Base-by-base conservation (phyloP, 768 basidiomycete species). In the Phlebiopsis flavidoalba region DNA sequence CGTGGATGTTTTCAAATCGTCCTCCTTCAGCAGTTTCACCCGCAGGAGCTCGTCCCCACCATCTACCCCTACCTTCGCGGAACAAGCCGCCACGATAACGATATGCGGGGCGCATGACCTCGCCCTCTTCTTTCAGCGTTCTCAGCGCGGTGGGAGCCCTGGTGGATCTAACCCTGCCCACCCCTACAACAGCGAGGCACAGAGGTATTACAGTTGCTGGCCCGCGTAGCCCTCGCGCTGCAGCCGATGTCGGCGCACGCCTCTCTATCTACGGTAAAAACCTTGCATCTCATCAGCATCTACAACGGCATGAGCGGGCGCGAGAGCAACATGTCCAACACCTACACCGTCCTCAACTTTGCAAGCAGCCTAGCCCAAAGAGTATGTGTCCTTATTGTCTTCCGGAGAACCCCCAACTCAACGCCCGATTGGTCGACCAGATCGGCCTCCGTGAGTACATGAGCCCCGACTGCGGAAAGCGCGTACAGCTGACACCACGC, bases 251-350 rank as follows among this genome's bases (percentile, higher is more conserved):
- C 88, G 72, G 83, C 84, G 62, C 12, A 43, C 40, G 87, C 87
- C 4, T 83, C 83, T 0, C 71, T 87, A 49, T 81, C 83, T 19
- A 88, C 88, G 33, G 83, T 90, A 24, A 88, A 89, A 70, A 71
- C 81, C 2, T 69, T 88, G n/a, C 84, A 87, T 70, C 69, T 89
- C 60, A 75, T 86, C 74, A 85, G 86, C 65, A 78, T 86, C 8
- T 89, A 85, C 68, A 85, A 85, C 61, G 83, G 81, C 12, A 83
- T 88, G 85, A 86, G 81, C 65, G 85, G 84, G 36, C 81, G 78
- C 60, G 86, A 85, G 68, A 67, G 83, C 45, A 65, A 70, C 12
- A 75, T 74, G 61, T 79, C 77, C 55, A 85, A 89, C 67, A 83
- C 85, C 0, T 87, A 83, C 62, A 86, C 63, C 14, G 37, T 69